Evolutionary conservation across 2,329 filamentous ascomycete species (phyloP).

Genomic region (Pseudogymnoascus sp.): DNA sequence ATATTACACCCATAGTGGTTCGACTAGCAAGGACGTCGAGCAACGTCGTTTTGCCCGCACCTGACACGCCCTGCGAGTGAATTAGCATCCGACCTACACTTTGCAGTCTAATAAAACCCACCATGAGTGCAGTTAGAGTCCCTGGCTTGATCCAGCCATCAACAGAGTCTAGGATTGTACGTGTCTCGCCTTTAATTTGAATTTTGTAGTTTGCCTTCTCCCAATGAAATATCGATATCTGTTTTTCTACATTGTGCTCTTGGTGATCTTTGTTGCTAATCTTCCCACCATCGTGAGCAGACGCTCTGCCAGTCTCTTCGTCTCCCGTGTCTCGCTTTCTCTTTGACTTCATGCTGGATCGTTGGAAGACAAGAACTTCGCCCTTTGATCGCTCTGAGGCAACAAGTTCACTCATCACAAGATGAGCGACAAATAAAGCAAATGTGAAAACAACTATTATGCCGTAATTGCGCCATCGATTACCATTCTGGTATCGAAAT

Average conservation of each 20-base stretch:
- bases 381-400: slow-evolving; percentile 41
- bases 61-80: slow-evolving; percentile 31
- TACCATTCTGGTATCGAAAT: slow-evolving; percentile 44
- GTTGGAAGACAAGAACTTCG: slow-evolving; percentile 42
- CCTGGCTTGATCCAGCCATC: slow-evolving; percentile 74
- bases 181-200: slow-evolving; percentile 52
- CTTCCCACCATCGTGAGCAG: slow-evolving; percentile 2
- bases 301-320: slow-evolving; percentile 9
- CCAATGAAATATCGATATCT: slow-evolving; percentile 67
- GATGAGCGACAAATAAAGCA: slow-evolving; percentile 35
- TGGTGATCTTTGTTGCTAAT: slow-evolving; percentile 16
- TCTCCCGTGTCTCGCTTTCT: slow-evolving; percentile 3
- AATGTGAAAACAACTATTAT: slow-evolving; percentile 31
- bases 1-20: slow-evolving; percentile 81
- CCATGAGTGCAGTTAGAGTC: slow-evolving; percentile 60
- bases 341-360: slow-evolving; percentile 27
- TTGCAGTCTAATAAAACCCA: neutral
- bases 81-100: neutral
- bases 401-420: slow-evolving; percentile 36
- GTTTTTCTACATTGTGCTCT: slow-evolving; percentile 15
- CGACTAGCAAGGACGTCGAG: slow-evolving; percentile 78
- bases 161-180: slow-evolving; percentile 67
- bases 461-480: slow-evolving; percentile 55
- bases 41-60: slow-evolving; percentile 83
- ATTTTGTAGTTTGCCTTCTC: slow-evolving; percentile 64